These are phyloP conservation scores for Cutaneotrichosporon daszewskae DNA, from an alignment of 1,284 basidiomycete species.

Conservation along the genomic window DNA sequence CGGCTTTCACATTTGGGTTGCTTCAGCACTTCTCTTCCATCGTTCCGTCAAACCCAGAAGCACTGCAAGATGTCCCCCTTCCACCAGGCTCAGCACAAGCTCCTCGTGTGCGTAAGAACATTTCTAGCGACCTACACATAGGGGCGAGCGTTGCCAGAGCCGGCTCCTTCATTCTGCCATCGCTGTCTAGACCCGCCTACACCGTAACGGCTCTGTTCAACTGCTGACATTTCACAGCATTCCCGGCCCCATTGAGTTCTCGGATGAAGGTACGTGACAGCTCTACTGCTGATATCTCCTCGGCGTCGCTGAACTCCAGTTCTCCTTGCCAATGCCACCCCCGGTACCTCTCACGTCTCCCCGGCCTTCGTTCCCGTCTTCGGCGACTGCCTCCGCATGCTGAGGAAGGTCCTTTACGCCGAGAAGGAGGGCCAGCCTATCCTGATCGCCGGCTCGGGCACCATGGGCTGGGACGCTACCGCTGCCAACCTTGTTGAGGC, in stretches of 20 bases:
- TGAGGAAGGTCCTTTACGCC: conserved; percentile 71
- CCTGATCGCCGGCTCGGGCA: conserved; percentile 88
- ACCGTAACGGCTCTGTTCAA: conserved; percentile 1
- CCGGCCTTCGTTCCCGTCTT: conserved; percentile 85
- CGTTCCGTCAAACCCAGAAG: background rate
- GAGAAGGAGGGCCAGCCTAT: conserved; percentile 67
- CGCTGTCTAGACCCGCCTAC: background rate
- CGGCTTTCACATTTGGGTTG: background rate
- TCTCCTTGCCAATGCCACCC: conserved; percentile 49
- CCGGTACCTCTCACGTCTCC: conserved; percentile 84
- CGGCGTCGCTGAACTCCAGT: conserved; percentile 9
- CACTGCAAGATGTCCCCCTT: conserved; percentile 24
- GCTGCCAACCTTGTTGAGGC: conserved; percentile 73
- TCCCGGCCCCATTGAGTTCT: conserved; percentile 48
- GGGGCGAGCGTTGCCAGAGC: no score
- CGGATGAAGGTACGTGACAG: background rate
- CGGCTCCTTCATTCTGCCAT: background rate
- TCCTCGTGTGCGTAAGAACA: conserved; percentile 40
- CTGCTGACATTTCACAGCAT: conserved; percentile 28
- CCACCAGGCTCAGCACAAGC: conserved; percentile 45
- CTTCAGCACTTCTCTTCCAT: background rate
- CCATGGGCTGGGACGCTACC: conserved; percentile 76
- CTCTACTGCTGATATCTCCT: background rate
- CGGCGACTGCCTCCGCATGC: conserved; percentile 83
- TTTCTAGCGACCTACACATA: no score